These are phyloP conservation scores for Ganoderma sp. DNA, from an alignment of 1,284 basidiomycete genomes.

Conservation along the genomic window DNA sequence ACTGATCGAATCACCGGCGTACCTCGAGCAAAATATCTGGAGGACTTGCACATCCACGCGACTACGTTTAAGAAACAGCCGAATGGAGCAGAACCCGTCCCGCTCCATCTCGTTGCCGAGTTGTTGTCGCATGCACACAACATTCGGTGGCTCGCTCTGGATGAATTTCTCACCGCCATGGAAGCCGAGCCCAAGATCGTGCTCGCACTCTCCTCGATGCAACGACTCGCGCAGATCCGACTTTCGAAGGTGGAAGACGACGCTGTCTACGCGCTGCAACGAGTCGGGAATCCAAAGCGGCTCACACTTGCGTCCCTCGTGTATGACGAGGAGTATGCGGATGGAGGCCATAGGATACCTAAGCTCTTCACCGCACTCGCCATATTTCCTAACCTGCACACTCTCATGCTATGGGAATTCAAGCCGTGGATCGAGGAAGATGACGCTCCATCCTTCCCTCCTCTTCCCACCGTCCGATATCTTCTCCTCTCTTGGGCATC, in stretches of 20 bases:
- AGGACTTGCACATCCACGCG: background rate
- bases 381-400: slow-evolving; percentile 13
- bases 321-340: slow-evolving; percentile 10
- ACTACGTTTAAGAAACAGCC: slow-evolving; percentile 6
- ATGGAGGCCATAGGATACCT: slow-evolving; percentile 7
- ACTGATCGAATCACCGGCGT: background rate
- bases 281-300: background rate
- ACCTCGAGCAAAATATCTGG: slow-evolving; percentile 5
- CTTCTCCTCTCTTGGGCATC: slow-evolving; percentile 16
- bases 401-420: slow-evolving; percentile 18
- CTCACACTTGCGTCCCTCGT: slow-evolving; percentile 16
- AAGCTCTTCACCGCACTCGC: slow-evolving; percentile 13
- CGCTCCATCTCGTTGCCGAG: slow-evolving; percentile 18
- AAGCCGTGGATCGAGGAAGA: background rate
- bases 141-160: slow-evolving; percentile 13
- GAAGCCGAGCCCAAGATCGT: slow-evolving; percentile 14
- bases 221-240: slow-evolving; percentile 11
- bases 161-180: slow-evolving; percentile 18
- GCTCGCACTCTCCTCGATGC: slow-evolving; percentile 12
- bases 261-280: slow-evolving; percentile 2
- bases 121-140: slow-evolving; percentile 15
- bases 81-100: slow-evolving; percentile 14
- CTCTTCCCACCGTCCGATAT: slow-evolving; percentile 17
- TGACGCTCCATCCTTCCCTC: background rate
- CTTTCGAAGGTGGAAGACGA: slow-evolving; percentile 15